These are phyloP conservation scores for Cryphonectria nitschkei DNA, from an alignment of 2,329 filamentous ascomycete genomes.

Conservation along the genomic window DNA sequence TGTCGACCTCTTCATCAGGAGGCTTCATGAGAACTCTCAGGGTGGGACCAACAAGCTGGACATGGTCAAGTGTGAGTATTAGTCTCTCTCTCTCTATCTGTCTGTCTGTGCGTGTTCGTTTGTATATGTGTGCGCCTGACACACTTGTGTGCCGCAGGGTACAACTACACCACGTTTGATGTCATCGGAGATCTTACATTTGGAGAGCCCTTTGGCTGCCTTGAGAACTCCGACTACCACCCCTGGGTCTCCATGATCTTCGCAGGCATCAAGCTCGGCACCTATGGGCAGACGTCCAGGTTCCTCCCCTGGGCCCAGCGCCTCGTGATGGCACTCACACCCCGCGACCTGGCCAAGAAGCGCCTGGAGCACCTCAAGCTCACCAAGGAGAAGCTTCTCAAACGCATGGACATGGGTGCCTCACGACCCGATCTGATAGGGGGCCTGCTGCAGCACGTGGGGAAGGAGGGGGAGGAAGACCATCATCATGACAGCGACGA, in stretches of 20 bases:
- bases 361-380: constrained; percentile 19
- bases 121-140: constrained; percentile 4
- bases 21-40: constrained; percentile 10
- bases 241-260: constrained; percentile 29
- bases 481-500: not conserved
- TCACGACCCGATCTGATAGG: constrained; percentile 25
- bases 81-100: not conserved
- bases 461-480: too few species aligned
- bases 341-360: constrained; percentile 9
- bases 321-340: constrained; percentile 5
- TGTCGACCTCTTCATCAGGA: constrained; percentile 18
- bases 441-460: constrained; percentile 15
- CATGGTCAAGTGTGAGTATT: constrained; percentile 20
- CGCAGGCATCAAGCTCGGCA: constrained; percentile 16
- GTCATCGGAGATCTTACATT: constrained; percentile 27
- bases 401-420: constrained; percentile 21
- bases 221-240: constrained; percentile 21
- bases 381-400: constrained; percentile 23
- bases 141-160: constrained; percentile 14
- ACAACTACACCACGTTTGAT: constrained; percentile 27
- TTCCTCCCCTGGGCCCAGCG: constrained; percentile 16
- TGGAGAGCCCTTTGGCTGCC: constrained; percentile 27
- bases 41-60: constrained; percentile 8
- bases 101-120: constrained; percentile 18
- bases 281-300: constrained; percentile 1